phyloP scores from a whole-genome alignment of 164 flowering plant genomes.

The Paratinospora sagittata region DNA sequence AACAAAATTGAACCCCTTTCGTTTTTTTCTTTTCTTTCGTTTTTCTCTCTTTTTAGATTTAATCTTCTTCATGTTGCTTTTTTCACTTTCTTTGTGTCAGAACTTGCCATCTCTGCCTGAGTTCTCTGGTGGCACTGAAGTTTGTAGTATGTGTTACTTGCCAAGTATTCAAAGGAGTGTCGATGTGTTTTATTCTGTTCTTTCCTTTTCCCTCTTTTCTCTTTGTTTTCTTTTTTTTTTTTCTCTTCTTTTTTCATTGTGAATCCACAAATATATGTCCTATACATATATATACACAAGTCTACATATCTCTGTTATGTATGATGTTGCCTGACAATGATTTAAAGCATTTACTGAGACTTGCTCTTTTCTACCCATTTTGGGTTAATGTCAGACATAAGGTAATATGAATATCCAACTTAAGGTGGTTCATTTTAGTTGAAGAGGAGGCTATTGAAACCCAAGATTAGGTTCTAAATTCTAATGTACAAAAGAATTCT shows the following conservation, averaged over 20 bases:
- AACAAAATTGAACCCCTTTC: not conserved
- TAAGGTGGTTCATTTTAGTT: no score
- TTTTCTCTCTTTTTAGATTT: not conserved
- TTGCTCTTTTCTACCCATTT: not conserved
- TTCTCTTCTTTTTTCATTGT: no score
- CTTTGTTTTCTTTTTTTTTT: not conserved
- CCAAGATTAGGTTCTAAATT: not conserved
- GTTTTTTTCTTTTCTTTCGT: no score
- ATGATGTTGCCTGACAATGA: not conserved
- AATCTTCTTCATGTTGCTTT: not conserved
- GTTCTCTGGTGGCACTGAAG: constrained; percentile 2
- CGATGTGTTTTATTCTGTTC: not conserved
- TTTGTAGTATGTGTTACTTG: not conserved
- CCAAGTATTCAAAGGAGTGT: not conserved
- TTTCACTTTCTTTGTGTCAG: constrained; percentile 11
- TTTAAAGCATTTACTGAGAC: not conserved
- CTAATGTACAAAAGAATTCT: not conserved
- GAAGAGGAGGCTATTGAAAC: no score
- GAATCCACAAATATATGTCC: not conserved
- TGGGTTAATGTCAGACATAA: no score
- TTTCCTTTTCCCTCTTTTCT: not conserved
- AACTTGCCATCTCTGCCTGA: not conserved
- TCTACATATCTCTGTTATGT: not conserved
- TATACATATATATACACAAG: not conserved
- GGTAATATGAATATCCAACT: no score